Evolutionary conservation across 345 rosid species (phyloP).

Genomic region (Durio zibethinus): DNA sequence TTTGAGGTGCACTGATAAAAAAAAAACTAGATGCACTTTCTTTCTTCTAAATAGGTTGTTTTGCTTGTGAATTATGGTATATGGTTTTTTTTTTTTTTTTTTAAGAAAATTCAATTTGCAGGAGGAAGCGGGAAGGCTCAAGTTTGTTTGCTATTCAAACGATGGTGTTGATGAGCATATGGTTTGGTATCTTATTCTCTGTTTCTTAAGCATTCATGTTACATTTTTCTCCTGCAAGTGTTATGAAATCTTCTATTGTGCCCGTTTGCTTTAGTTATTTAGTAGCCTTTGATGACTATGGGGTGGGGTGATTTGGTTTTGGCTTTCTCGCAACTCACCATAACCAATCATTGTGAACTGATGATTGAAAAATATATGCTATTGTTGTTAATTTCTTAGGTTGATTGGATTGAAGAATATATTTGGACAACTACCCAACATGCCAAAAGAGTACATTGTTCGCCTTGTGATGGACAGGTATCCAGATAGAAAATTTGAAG

Average conservation of each 20-base stretch:
- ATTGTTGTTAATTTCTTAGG: conserved; percentile 43
- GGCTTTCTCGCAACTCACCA: neutral
- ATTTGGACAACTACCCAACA: conserved; percentile 97
- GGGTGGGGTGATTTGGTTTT: neutral
- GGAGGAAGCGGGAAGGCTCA: conserved; percentile 92
- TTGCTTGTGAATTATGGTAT: neutral
- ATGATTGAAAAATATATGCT: neutral
- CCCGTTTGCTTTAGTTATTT: neutral
- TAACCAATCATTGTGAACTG: neutral
- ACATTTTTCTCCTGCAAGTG: neutral
- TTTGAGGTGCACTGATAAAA: neutral
- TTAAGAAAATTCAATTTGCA: conserved; percentile 25
- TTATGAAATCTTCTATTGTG: neutral
- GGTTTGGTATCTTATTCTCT: conserved; percentile 75
- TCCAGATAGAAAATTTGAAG: neutral
- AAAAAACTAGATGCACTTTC: neutral
- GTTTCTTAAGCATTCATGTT: conserved; percentile 12
- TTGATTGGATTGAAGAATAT: conserved; percentile 97
- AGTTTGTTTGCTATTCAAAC: conserved; percentile 75
- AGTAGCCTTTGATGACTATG: neutral
- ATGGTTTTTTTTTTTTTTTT: neutral
- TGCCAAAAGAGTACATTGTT: conserved; percentile 99
- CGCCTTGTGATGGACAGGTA: conserved; percentile 99
- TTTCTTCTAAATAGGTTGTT: neutral
- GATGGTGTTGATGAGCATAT: conserved; percentile 88